Conservation (phyloP, 2,329 filamentous ascomycete genomes). For the Calonectria ilicicola region DNA sequence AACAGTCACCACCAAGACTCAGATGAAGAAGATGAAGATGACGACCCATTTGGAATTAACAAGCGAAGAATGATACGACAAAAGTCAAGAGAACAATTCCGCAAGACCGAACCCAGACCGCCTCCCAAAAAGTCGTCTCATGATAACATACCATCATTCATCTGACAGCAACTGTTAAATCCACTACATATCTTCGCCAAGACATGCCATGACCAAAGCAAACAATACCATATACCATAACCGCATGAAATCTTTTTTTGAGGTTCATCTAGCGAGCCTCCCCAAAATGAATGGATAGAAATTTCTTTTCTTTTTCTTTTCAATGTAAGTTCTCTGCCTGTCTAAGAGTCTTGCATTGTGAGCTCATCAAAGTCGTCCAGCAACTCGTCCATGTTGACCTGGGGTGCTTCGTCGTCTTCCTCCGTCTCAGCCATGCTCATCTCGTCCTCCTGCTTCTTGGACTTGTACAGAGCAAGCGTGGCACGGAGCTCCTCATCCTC, state of each 20-base stretch:
- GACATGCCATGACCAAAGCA: neutral
- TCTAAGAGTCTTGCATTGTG: constrained; percentile 52
- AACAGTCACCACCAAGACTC: constrained; percentile 18
- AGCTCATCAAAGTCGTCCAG: constrained; percentile 95
- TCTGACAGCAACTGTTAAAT: constrained; percentile 37
- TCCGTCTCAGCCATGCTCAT: constrained; percentile 77
- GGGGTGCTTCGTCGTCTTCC: constrained; percentile 74
- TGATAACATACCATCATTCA: constrained; percentile 53
- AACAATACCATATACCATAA: neutral
- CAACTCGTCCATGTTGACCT: constrained; percentile 83
- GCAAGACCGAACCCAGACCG: constrained; percentile 29
- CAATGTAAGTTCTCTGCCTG: constrained; percentile 39
- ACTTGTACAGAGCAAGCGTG: constrained; percentile 89
- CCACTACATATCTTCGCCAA: neutral
- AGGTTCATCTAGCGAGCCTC: neutral
- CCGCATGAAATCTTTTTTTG: neutral
- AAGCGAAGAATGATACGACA: constrained; percentile 45
- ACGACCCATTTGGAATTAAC: constrained; percentile 51
- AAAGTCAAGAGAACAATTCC: constrained; percentile 46
- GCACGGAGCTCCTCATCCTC: constrained; percentile 90
- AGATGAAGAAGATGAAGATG: constrained; percentile 41
- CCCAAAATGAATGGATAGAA: constrained; percentile 7
- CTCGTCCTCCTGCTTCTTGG: constrained; percentile 69
- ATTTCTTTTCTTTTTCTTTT: constrained; percentile 34
- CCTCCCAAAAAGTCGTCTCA: constrained; percentile 33